phyloP scores from a whole-genome alignment of 768 basidiomycete genomes.

The Multifurca ochricompacta region DNA sequence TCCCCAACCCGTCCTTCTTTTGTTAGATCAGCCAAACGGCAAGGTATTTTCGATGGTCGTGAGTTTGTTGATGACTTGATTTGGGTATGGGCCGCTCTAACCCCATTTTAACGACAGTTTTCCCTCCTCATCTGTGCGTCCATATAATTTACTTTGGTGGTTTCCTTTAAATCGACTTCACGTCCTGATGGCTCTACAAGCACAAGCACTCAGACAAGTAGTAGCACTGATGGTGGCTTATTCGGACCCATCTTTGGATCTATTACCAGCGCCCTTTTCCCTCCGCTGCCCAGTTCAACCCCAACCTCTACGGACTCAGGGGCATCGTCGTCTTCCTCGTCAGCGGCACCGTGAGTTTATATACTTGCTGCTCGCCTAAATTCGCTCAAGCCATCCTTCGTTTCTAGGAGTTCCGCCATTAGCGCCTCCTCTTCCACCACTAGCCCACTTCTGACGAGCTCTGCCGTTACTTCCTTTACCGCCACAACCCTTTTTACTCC shows the following conservation, averaged over 20 bases:
- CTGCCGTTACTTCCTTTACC: not conserved
- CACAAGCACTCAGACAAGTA: not conserved
- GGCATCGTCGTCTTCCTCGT: not conserved
- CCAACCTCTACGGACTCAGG: not conserved
- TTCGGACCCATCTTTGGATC: not conserved
- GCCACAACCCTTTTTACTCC: not conserved
- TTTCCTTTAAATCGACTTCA: not conserved
- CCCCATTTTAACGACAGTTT: too few species aligned
- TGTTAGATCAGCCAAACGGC: conserved; percentile 23
- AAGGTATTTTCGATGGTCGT: conserved; percentile 26
- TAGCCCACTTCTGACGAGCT: conserved; percentile 2
- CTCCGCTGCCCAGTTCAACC: too few species aligned
- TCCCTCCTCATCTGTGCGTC: too few species aligned
- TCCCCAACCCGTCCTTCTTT: not conserved
- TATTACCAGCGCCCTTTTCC: not conserved
- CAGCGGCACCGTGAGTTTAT: not conserved
- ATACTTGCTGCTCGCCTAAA: not conserved
- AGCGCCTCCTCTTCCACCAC: not conserved
- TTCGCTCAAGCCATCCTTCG: not conserved
- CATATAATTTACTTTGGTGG: too few species aligned
- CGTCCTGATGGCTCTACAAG: not conserved
- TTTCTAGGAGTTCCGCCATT: not conserved
- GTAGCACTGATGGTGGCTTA: not conserved
- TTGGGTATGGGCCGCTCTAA: not conserved
- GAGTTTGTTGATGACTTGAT: conserved; percentile 15